Conservation (phyloP, 352 stramenopile species). For the Phytophthora tubulina region DNA sequence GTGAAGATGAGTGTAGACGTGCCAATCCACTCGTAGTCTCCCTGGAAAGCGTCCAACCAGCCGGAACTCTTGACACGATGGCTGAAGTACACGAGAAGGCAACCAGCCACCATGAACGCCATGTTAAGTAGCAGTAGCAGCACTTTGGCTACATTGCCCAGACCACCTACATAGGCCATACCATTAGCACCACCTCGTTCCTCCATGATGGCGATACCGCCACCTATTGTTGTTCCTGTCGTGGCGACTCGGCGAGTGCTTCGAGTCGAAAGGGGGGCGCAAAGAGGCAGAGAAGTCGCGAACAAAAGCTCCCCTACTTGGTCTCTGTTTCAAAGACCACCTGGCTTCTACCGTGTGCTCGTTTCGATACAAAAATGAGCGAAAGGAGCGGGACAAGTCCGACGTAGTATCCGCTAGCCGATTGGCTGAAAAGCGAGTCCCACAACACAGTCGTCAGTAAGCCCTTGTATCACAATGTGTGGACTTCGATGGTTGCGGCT, state of each 20-base stretch:
- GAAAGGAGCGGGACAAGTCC: constrained; percentile 9
- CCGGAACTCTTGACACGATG: constrained; percentile 70
- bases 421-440: constrained; percentile 27
- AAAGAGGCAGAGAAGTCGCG: constrained; percentile 15
- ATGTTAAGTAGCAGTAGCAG: constrained; percentile 87
- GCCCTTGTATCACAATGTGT: constrained; percentile 14
- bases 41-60: constrained; percentile 80
- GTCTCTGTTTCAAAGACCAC: constrained; percentile 1
- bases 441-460: neutral
- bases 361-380: constrained; percentile 23
- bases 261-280: constrained; percentile 2
- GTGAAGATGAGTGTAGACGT: constrained; percentile 72
- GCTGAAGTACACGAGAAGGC: constrained; percentile 85
- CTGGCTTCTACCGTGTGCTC: constrained; percentile 27
- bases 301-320: constrained; percentile 10
- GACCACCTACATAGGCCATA: constrained; percentile 56
- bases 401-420: constrained; percentile 1
- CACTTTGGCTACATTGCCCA: constrained; percentile 83
- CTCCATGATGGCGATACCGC: constrained; percentile 55
- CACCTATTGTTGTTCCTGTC: constrained; percentile 28
- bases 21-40: constrained; percentile 75
- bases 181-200: constrained; percentile 50
- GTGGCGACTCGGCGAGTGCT: constrained; percentile 15
- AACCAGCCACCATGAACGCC: constrained; percentile 80
- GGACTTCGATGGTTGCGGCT: neutral